phyloP scores from a whole-genome alignment of 2,329 filamentous ascomycete genomes.

The Aschersonia sp. region DNA sequence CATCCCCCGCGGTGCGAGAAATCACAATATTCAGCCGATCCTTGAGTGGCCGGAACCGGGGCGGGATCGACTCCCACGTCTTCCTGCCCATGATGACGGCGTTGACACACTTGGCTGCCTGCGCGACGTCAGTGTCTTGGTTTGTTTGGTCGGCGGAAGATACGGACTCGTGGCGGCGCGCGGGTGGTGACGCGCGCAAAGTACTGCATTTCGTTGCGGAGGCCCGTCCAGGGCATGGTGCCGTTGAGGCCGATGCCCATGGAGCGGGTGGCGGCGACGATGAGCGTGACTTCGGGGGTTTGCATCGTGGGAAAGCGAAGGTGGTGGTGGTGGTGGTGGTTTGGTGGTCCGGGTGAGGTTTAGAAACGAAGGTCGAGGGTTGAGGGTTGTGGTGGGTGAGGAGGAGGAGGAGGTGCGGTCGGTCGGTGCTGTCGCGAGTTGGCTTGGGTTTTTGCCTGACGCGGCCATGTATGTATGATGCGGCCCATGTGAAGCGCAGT shows the following conservation, averaged over 20 bases:
- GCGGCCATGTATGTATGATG: no score
- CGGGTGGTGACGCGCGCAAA: constrained; percentile 83
- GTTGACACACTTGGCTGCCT: constrained; percentile 39
- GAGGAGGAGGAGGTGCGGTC: no score
- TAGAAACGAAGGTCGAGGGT: no score
- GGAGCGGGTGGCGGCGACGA: constrained; percentile 80
- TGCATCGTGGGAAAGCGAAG: constrained; percentile 12
- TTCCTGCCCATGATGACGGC: constrained; percentile 95
- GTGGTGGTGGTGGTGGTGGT: no score
- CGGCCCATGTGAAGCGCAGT: no score
- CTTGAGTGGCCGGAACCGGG: constrained; percentile 62
- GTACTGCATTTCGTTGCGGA: constrained; percentile 87
- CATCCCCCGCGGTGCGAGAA: constrained; percentile 31
- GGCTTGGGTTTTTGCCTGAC: no score
- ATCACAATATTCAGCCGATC: constrained; percentile 74
- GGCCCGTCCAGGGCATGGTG: constrained; percentile 73
- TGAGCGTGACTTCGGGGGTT: constrained; percentile 60
- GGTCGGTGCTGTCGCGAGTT: no score
- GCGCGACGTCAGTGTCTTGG: neutral
- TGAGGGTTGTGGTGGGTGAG: no score
- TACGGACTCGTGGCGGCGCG: constrained; percentile 26
- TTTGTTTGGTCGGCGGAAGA: neutral
- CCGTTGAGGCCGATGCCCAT: constrained; percentile 80
- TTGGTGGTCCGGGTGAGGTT: no score
- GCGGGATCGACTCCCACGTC: constrained; percentile 86